Base-by-base conservation (phyloP, 2,329 filamentous ascomycete species). In the Zymoseptoria ardabiliae region DNA sequence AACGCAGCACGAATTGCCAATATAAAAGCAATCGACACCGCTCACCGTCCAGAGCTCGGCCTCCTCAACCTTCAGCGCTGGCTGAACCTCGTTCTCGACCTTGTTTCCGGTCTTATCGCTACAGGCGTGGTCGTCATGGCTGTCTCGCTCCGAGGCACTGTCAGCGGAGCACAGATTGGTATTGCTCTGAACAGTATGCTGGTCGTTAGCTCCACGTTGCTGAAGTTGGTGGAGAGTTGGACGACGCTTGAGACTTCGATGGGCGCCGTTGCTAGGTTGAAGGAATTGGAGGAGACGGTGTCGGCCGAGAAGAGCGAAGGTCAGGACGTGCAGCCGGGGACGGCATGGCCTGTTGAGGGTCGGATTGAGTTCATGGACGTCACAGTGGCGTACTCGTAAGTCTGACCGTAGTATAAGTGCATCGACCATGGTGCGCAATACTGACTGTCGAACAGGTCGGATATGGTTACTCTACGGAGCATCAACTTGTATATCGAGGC, bases 151-250 rank as follows among this genome's bases (percentile, higher is more conserved):
- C 21, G 52, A 6, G n/a, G 11, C 9, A 23, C 6, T 28, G 4
- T 54, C 10, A 54, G 52, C 52, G 52, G 52, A 25, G 52, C 52
- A 17, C 52, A 54, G 13, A 54, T 54, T 9, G 52, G 52, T 13
- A 28, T 54, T 30, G 52, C 52, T n/a, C 52, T 54, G 21, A 54
- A 54, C 19, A 54, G 21, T 19, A 54, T 54, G n/a, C 52, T 54
- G 10, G 52, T 54, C 13, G 20, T 28, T 4, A 54, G 21, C 13
- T 23, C 52, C 2, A 54, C 52, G 13, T 21, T 54, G n/a, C 22
- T 54, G 10, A 22, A 28, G n/a, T 19, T 54, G 19, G 52, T 35
- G 3, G 17, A 54, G 28, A 23, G 21, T 11, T 54, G 52, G 52
- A 54, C 52, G 28, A 23, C 52, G 25, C 28, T 54, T 11, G 52